Conservation (phyloP, 2,329 filamentous ascomycete species). For the Aspergillus tamarii region DNA sequence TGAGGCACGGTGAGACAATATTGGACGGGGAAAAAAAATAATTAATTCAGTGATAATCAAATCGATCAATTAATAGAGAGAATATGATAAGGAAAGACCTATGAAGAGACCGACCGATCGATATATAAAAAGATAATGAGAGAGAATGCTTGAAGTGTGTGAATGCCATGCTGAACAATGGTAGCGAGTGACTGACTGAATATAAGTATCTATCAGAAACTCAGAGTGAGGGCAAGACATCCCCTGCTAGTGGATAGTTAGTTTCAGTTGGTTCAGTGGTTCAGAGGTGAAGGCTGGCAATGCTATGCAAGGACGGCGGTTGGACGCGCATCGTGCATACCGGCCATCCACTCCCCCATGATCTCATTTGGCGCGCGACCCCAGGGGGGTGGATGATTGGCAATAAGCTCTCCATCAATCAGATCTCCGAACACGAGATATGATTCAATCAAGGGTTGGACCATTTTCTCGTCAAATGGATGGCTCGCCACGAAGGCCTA, state of each 20-base stretch:
- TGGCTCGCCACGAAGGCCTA: constrained; percentile 2
- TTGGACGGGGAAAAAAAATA: constrained; percentile 12
- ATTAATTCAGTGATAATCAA: not conserved
- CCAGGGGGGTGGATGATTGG: constrained; percentile 5
- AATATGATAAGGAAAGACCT: constrained; percentile 12
- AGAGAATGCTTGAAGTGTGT: constrained; percentile 16
- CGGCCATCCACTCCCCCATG: constrained; percentile 4
- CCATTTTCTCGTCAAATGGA: constrained; percentile 6
- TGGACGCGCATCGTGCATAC: constrained; percentile 17
- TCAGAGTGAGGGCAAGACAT: constrained; percentile 2
- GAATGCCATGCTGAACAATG: constrained; percentile 1
- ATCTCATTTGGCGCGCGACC: constrained; percentile 9
- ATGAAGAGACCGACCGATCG: constrained; percentile 16
- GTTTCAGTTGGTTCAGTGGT: not conserved
- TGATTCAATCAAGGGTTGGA: constrained; percentile 6
- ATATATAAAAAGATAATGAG: constrained; percentile 21
- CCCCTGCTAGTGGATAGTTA: not conserved
- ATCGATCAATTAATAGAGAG: not conserved
- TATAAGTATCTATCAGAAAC: constrained; percentile 13
- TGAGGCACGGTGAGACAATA: constrained; percentile 14
- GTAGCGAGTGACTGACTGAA: constrained; percentile 20
- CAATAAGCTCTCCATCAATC: constrained; percentile 8
- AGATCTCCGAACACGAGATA: constrained; percentile 9
- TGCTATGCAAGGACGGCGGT: constrained; percentile 16
- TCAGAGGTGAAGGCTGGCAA: constrained; percentile 10